Base-by-base conservation (phyloP, 805 yeast genomes). In the Lachancea sp. region DNA sequence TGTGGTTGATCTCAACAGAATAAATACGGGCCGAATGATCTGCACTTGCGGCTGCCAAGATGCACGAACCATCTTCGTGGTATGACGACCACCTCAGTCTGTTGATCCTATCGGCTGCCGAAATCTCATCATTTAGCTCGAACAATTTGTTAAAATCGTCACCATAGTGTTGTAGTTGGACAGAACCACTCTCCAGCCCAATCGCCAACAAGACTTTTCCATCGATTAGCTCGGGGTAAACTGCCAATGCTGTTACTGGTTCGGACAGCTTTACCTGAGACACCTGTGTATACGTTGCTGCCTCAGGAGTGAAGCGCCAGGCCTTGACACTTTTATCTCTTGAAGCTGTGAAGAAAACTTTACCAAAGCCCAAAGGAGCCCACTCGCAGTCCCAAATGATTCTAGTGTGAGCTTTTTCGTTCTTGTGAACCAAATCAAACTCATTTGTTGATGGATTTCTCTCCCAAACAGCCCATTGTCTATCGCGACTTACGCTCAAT, bases 351-450 rank as follows among this genome's bases (percentile, higher is more conserved):
- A 85, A 73, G 57, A 91, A 90, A n/a, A 62, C 60, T n/a, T 53
- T 41, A 7, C 70, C 73, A 40, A 58, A 59, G 2, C 57, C 68
- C n/a, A 56, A 48, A 3, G 89, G 87, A 0, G 81, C 69, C 96
- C 97, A 93, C 32, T 85, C 77, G 60, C 91, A 82, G 67, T 93
- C 98, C 99, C 99, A 95, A 36, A 93, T 78, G 55, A 93, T 91
- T 64, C 97, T 78, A 1, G 83, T 65, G 59, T 95, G 99, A 0
- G 96, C 96, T 60, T 84, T 87, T 30, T 77, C 77, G 45, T 75
- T 72, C 16, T 66, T 53, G 37, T 47, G 48, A 25, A 54, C 58
- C 45, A 78, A 63, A 16, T 65, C 60, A 49, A 76, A 74, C 17
- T 63, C 62, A 36, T 72, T 67, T 12, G 56, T 54, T 15, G 60